These are phyloP conservation scores for Cystoisospora suis DNA, from an alignment of 169 alveolate species.

Conservation along the genomic window DNA sequence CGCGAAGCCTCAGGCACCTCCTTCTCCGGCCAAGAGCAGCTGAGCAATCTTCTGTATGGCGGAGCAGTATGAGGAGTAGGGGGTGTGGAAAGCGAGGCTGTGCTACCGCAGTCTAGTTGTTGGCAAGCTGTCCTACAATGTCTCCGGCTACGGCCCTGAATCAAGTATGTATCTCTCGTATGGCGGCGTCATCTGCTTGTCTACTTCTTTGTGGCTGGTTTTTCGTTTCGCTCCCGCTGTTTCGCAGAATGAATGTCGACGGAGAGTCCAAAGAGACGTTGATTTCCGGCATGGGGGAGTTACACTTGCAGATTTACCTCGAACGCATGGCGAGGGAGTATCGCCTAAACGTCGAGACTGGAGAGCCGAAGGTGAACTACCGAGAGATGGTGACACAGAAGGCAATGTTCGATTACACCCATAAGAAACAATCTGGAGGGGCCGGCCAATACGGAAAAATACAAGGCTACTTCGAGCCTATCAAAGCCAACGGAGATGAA, in stretches of 20 bases:
- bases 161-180: no score
- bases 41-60: not conserved
- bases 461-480: constrained; percentile 90
- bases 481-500: constrained; percentile 73
- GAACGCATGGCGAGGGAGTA: constrained; percentile 95
- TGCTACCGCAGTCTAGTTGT: no score
- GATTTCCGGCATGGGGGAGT: constrained; percentile 95
- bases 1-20: not conserved
- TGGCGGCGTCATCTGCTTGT: not conserved
- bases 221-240: constrained; percentile 75
- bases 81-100: not conserved
- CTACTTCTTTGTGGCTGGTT: not conserved
- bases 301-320: constrained; percentile 91
- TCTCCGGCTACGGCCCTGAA: no score
- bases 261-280: constrained; percentile 91
- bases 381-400: constrained; percentile 68
- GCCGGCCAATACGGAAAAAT: constrained; percentile 96
- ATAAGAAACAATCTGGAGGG: constrained; percentile 97
- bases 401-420: constrained; percentile 88
- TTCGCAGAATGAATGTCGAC: constrained; percentile 86
- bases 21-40: not conserved
- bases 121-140: no score
- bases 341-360: constrained; percentile 80
- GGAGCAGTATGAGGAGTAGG: not conserved
- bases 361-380: constrained; percentile 94